These are phyloP conservation scores for Leptosphaerulina australis DNA, from an alignment of 2,329 filamentous ascomycete genomes.

Conservation along the genomic window DNA sequence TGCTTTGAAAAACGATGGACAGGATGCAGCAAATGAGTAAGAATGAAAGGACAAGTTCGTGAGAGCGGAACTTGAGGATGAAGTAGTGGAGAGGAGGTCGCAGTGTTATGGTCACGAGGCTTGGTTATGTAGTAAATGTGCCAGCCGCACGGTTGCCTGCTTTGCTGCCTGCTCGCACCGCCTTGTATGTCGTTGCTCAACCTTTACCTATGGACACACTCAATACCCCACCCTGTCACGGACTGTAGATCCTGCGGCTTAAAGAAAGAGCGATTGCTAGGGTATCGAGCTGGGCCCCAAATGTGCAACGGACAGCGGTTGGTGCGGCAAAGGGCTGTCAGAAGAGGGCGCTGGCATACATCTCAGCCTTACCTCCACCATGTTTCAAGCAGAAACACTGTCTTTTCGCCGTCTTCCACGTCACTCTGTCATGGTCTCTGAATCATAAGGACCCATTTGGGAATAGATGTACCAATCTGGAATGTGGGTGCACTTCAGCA, in stretches of 20 bases:
- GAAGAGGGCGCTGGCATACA: conserved; percentile 11
- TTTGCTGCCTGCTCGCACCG: conserved; percentile 12
- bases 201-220: neutral
- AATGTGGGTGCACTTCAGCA: neutral
- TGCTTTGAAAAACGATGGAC: neutral
- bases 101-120: conserved; percentile 2
- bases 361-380: conserved; percentile 4
- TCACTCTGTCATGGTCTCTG: neutral
- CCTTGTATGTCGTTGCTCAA: conserved; percentile 2
- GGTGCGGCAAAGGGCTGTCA: conserved; percentile 13
- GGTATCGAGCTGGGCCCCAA: no score
- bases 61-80: neutral
- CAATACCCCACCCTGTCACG: neutral
- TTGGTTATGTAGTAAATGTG: conserved; percentile 11
- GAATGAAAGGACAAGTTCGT: neutral
- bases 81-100: neutral
- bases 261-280: no score
- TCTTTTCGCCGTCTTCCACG: neutral
- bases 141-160: conserved; percentile 8
- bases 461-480: neutral
- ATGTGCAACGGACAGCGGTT: no score
- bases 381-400: neutral
- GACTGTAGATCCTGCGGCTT: no score
- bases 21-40: neutral
- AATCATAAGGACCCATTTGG: neutral